These are phyloP conservation scores for Rutstroemia sp. DNA, from an alignment of 2,329 filamentous ascomycete species.

Conservation along the genomic window DNA sequence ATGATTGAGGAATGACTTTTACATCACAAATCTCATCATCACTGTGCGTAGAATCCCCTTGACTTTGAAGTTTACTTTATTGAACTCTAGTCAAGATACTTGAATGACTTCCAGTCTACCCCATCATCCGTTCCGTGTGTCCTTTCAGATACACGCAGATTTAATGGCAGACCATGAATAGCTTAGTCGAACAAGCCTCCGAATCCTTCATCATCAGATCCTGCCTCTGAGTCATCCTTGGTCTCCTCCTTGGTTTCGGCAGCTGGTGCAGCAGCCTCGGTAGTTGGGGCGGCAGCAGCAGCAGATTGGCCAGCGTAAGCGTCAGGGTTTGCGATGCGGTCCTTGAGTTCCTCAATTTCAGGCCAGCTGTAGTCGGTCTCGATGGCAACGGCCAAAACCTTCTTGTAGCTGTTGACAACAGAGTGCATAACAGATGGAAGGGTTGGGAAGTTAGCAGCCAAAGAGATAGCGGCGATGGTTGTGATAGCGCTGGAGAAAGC, in stretches of 20 bases:
- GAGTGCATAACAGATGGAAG: constrained; percentile 95
- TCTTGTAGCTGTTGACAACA: constrained; percentile 97
- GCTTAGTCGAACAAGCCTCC: constrained; percentile 69
- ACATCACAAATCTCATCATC: constrained; percentile 6
- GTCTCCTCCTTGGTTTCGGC: constrained; percentile 51
- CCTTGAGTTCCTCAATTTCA: constrained; percentile 96
- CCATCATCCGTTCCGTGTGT: constrained; percentile 18
- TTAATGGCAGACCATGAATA: constrained; percentile 19
- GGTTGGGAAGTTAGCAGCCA: constrained; percentile 92
- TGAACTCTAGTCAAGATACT: constrained; percentile 22
- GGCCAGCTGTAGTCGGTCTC: constrained; percentile 90
- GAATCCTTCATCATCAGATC: constrained; percentile 57
- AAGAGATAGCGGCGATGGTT: constrained; percentile 83
- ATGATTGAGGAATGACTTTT: constrained; percentile 2
- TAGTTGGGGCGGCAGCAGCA: constrained; percentile 42
- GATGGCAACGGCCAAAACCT: constrained; percentile 80
- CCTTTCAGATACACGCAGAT: constrained; percentile 11
- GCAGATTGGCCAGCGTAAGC: constrained; percentile 71
- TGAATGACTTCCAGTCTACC: constrained; percentile 20
- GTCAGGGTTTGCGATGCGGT: constrained; percentile 98
- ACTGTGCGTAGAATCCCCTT: constrained; percentile 10
- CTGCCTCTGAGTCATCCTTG: constrained; percentile 59
- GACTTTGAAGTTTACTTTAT: constrained; percentile 14
- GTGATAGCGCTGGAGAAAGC: constrained; percentile 72
- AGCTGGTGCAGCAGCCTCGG: constrained; percentile 29